Evolutionary conservation across 306 rosid genomes (phyloP).

Genomic region (Comarum palustre): DNA sequence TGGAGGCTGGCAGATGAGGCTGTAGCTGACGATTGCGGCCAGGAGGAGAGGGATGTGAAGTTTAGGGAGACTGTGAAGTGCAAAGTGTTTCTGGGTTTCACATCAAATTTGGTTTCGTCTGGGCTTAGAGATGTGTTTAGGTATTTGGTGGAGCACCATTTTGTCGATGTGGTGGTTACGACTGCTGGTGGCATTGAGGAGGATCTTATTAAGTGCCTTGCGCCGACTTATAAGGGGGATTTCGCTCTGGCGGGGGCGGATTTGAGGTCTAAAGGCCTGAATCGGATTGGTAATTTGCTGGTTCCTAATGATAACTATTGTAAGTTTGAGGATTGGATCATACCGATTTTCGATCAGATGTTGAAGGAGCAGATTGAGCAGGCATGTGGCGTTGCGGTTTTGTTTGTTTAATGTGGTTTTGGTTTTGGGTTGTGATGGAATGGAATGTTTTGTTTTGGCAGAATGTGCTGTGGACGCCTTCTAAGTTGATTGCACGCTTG

Average conservation of each 20-base stretch:
- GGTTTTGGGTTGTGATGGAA: not conserved
- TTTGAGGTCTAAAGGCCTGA: conserved; percentile 82
- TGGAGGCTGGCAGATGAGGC: conserved; percentile 83
- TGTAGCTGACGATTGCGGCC: conserved; percentile 49
- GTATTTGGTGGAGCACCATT: conserved; percentile 72
- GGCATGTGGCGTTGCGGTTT: conserved; percentile 32
- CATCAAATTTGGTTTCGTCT: conserved; percentile 89
- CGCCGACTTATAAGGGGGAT: conserved; percentile 81
- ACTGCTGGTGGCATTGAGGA: conserved; percentile 94
- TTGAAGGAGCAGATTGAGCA: conserved; percentile 67
- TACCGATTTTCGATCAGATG: conserved; percentile 90
- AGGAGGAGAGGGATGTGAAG: conserved; percentile 46
- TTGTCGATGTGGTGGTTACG: conserved; percentile 90
- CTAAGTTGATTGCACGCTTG: conserved; percentile 74
- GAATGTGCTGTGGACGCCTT: conserved; percentile 84
- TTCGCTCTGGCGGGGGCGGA: conserved; percentile 67
- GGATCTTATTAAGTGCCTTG: conserved; percentile 90
- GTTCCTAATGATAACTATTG: conserved; percentile 90
- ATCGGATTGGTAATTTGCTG: conserved; percentile 88
- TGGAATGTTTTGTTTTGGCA: conserved; percentile 20
- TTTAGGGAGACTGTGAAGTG: conserved; percentile 55
- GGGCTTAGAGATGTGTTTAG: conserved; percentile 86
- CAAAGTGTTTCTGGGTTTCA: conserved; percentile 86
- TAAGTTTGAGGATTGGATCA: conserved; percentile 94
- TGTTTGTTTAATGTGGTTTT: not conserved